Conservation (phyloP, 352 stramenopile genomes). For the Globisporangium paddicum region DNA sequence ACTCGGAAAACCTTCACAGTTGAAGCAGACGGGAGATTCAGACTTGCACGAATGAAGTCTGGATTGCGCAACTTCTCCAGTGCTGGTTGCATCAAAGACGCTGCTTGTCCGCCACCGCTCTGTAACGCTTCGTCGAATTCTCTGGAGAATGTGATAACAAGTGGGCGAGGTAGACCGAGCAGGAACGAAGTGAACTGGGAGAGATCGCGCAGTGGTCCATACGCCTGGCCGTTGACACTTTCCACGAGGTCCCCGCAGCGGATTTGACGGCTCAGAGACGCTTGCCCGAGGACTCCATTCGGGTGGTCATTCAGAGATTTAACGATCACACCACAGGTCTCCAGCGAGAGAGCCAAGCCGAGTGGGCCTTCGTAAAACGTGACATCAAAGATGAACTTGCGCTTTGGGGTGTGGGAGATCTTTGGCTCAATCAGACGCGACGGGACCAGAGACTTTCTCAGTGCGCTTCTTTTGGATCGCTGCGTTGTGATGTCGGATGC, state of each 20-base stretch:
- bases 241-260: slow-evolving; percentile 69
- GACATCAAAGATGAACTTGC: slow-evolving; percentile 43
- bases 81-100: slow-evolving; percentile 5
- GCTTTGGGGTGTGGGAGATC: not conserved
- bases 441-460: slow-evolving; percentile 19
- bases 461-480: slow-evolving; percentile 19
- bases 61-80: slow-evolving; percentile 18
- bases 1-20: slow-evolving; percentile 37
- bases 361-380: slow-evolving; percentile 65
- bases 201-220: slow-evolving; percentile 61
- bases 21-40: slow-evolving; percentile 3
- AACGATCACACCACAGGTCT: slow-evolving; percentile 60
- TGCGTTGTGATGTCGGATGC: slow-evolving; percentile 27
- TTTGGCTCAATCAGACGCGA: not conserved
- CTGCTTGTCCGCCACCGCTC: not conserved
- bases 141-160: slow-evolving; percentile 63
- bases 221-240: slow-evolving; percentile 56
- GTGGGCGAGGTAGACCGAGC: slow-evolving; percentile 54
- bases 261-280: slow-evolving; percentile 59
- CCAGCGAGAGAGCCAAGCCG: slow-evolving; percentile 67
- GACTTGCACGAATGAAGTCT: slow-evolving; percentile 23
- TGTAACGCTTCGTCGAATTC: slow-evolving; percentile 13
- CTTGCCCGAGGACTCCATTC: slow-evolving; percentile 62
- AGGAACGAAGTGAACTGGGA: slow-evolving; percentile 79
- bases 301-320: slow-evolving; percentile 76